Percentiles rank a stretch among this genome's conserved stretches.
Evolutionary conservation across 495 filamentous ascomycete species (phyloP).

Genomic region (Xylaria sp.): DNA sequence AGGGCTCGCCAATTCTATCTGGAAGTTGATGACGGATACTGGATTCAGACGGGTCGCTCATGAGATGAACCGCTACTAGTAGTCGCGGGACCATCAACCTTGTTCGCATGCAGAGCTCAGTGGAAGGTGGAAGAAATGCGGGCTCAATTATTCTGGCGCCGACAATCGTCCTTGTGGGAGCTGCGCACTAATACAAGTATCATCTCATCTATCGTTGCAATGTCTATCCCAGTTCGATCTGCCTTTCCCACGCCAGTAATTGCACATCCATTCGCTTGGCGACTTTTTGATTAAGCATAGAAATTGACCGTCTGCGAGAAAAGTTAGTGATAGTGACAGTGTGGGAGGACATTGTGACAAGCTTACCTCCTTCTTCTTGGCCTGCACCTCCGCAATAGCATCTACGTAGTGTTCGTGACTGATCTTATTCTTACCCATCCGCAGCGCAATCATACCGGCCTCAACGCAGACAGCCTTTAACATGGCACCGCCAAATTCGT

Average conservation of each 20-base stretch:
- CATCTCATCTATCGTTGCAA: constrained; percentile 18
- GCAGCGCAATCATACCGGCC: constrained; percentile 97
- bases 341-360: constrained; percentile 13
- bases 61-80: background rate
- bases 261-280: constrained; percentile 21
- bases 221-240: constrained; percentile 29
- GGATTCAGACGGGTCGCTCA: background rate
- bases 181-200: constrained; percentile 17
- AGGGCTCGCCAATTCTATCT: background rate
- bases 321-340: constrained; percentile 38
- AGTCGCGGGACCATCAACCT: background rate
- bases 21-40: background rate
- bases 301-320: constrained; percentile 63
- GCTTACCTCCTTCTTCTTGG: constrained; percentile 93
- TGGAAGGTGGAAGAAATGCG: background rate
- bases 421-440: constrained; percentile 91
- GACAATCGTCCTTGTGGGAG: constrained; percentile 1
- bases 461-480: constrained; percentile 99
- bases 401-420: constrained; percentile 99
- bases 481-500: constrained; percentile 98
- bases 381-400: constrained; percentile 95
- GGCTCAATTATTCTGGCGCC: constrained; percentile 9
- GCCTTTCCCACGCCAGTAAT: constrained; percentile 9
- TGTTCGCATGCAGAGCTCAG: background rate
- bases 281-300: constrained; percentile 62